These are phyloP conservation scores for Luffa aegyptiaca DNA, from an alignment of 306 rosid species.

Conservation along the genomic window DNA sequence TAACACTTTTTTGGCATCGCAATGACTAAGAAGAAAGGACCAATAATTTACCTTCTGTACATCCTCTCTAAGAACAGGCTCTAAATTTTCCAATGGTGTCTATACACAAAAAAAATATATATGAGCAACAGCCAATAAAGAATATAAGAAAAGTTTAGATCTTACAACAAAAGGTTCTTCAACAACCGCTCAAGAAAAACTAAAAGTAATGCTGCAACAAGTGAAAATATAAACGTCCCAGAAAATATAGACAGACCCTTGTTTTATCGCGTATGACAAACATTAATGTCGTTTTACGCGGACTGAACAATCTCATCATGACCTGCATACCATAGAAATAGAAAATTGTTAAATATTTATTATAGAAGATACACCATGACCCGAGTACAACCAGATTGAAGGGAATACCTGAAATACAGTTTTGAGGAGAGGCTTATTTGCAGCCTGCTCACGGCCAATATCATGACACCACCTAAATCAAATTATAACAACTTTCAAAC, in stretches of 20 bases:
- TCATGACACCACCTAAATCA: conserved; percentile 96
- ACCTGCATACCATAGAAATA: conserved; percentile 42
- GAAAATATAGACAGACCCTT: conserved; percentile 46
- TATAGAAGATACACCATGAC: background rate
- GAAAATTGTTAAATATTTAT: background rate
- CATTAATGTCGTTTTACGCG: conserved; percentile 89
- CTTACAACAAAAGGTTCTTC: conserved; percentile 2
- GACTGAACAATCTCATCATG: conserved; percentile 99
- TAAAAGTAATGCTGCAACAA: background rate
- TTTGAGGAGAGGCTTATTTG: conserved; percentile 94
- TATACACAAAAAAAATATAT: conserved; percentile 16
- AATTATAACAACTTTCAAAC: conserved; percentile 4
- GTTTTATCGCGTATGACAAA: conserved; percentile 99
- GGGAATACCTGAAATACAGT: conserved; percentile 84
- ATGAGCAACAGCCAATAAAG: background rate
- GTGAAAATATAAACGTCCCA: background rate
- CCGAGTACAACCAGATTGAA: background rate
- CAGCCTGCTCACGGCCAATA: conserved; percentile 99
- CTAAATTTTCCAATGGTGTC: conserved; percentile 97
- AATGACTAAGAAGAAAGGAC: background rate
- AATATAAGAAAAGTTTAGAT: background rate
- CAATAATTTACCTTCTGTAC: conserved; percentile 64
- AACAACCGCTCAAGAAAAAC: background rate
- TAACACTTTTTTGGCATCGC: background rate
- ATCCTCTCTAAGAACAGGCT: conserved; percentile 95